Base-by-base conservation (phyloP, 2,329 filamentous ascomycete species). In the Trichophyton equinum region DNA sequence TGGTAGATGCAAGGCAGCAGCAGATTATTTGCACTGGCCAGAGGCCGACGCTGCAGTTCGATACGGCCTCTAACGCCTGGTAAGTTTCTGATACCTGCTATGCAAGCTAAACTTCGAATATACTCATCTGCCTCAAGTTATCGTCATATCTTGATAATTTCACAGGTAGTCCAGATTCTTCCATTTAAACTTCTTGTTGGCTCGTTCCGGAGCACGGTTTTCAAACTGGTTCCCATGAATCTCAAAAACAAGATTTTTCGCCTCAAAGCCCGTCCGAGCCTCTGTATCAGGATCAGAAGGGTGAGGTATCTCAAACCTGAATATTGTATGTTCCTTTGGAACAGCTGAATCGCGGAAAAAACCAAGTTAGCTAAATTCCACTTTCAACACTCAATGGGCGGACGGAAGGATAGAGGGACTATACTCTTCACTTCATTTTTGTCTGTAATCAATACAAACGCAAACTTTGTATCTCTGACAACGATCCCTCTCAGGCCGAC, bases 291-390 rank as follows among this genome's bases (percentile, higher is more conserved):
- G 36, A 30, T n/a, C 30, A 30, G 62, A 66, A 3, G 70, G 71
- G 15, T 80, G 71, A 0, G 86, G 83, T 8, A 97, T 78, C 64
- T 83, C 80, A 65, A 97, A 84, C 20, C 85, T 82, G 68, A 99
- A 97, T 18, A 92, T 79, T 0, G 91, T 92, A 44, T 91, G 86
- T 71, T 95, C 91, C 71, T 99, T 99, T 2, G 94, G 92, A 61
- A 97, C 79, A 46, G 84, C 79, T 82, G 58, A 30, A 53, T 53
- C 22, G 38, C 7, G 30, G 51, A 59, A 64, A 64, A 55, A 36
- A 57, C 44, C 36, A n/a, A n/a, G 33, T 59, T 47, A 33, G 55
- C 33, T 44, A 56, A 49, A 44, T 8, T 9, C 3, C 40, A 18
- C 11, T 8, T 30, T 7, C 18, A 6, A 20, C 40, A 72, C 6